phyloP scores from a whole-genome alignment of 148 eudicot species.

The Cornus kousa region DNA sequence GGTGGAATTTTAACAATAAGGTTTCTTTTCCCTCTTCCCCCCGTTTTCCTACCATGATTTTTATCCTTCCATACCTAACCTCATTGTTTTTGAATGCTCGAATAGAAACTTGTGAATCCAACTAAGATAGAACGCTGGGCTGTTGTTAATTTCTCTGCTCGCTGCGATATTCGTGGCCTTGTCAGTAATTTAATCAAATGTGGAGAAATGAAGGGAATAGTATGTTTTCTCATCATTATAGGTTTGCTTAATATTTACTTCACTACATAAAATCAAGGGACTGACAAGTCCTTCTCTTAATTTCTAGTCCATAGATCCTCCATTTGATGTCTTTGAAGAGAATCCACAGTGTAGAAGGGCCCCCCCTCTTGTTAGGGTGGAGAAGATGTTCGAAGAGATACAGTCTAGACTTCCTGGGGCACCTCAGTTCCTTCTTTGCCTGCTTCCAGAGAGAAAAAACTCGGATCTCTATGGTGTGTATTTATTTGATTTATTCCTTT shows the following conservation, averaged over 20 bases:
- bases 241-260: not conserved
- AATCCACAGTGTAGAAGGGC: conserved; percentile 67
- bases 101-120: conserved; percentile 72
- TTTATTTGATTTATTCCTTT: not conserved
- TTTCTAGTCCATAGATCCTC: conserved; percentile 52
- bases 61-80: not conserved
- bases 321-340: conserved; percentile 82
- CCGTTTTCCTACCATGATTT: not conserved
- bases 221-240: conserved; percentile 27
- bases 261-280: not conserved
- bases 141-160: conserved; percentile 83
- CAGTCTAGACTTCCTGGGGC: conserved; percentile 84
- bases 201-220: conserved; percentile 76
- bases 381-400: conserved; percentile 76
- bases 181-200: conserved; percentile 63
- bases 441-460: conserved; percentile 94
- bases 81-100: conserved; percentile 3
- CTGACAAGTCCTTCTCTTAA: not conserved
- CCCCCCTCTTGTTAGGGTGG: conserved; percentile 80
- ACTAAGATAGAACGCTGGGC: conserved; percentile 73
- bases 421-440: conserved; percentile 77
- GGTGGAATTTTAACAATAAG: conserved; percentile 96
- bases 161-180: conserved; percentile 60
- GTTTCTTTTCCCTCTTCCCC: conserved; percentile 21
- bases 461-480: conserved; percentile 70